Conservation (phyloP, 2,329 filamentous ascomycete species). For the Pestalotiopsis sp. region DNA sequence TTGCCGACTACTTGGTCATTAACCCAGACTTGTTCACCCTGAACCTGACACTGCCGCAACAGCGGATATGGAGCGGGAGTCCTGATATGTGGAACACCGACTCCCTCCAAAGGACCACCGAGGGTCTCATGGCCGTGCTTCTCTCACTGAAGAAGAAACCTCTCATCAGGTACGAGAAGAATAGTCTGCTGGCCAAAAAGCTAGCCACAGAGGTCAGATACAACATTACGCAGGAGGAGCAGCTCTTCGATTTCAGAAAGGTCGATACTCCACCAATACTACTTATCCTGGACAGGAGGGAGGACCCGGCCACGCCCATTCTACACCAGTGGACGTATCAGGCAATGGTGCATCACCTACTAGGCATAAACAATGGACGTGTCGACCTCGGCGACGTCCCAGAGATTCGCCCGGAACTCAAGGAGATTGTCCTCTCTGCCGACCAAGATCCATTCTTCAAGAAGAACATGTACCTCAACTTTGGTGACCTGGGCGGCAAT, state of each 20-base stretch:
- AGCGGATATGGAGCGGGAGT: slow-evolving; percentile 78
- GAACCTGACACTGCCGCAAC: slow-evolving; percentile 70
- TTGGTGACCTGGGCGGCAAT: slow-evolving; percentile 91
- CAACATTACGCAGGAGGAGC: slow-evolving; percentile 91
- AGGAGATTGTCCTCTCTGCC: slow-evolving; percentile 92
- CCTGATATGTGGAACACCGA: slow-evolving; percentile 92
- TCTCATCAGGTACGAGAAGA: slow-evolving; percentile 89
- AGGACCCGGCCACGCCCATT: slow-evolving; percentile 92
- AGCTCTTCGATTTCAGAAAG: slow-evolving; percentile 93
- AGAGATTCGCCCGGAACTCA: slow-evolving; percentile 82
- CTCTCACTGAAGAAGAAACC: slow-evolving; percentile 96
- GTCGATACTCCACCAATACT: slow-evolving; percentile 94
- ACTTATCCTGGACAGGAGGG: slow-evolving; percentile 85
- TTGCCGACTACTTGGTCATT: slow-evolving; percentile 92
- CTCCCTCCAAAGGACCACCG: slow-evolving; percentile 80
- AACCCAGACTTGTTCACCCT: slow-evolving; percentile 93
- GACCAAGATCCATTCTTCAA: slow-evolving; percentile 99
- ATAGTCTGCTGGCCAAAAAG: slow-evolving; percentile 88
- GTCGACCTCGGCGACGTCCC: slow-evolving; percentile 85
- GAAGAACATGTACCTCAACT: slow-evolving; percentile 99
- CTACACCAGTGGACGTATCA: slow-evolving; percentile 99
- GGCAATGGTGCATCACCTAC: slow-evolving; percentile 97
- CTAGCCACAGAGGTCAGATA: slow-evolving; percentile 91
- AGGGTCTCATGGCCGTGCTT: slow-evolving; percentile 82
- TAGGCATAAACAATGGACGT: slow-evolving; percentile 93